Conservation (phyloP, 495 filamentous ascomycete species). For the Penicillium bovifimosum region DNA sequence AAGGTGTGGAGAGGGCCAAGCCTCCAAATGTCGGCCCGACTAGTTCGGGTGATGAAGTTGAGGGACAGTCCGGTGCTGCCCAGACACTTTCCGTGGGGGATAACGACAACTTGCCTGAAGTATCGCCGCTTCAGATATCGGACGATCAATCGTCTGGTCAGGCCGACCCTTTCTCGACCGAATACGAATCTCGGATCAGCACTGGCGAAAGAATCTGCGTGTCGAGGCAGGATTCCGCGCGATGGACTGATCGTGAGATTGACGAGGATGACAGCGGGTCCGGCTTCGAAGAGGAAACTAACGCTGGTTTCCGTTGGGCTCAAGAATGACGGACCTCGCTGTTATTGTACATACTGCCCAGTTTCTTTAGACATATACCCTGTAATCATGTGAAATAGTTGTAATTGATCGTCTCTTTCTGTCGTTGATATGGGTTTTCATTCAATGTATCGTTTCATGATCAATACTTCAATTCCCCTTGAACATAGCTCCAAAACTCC, state of each 20-base stretch:
- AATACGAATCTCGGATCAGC: slow-evolving; percentile 12
- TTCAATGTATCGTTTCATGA: too few relatives aligned
- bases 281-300: slow-evolving; percentile 19
- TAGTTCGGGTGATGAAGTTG: slow-evolving; percentile 45
- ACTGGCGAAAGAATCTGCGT: slow-evolving; percentile 11
- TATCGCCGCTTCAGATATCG: not conserved
- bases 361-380: slow-evolving; percentile 8
- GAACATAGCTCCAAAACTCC: slow-evolving; percentile 66
- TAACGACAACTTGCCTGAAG: not conserved
- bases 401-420: not conserved
- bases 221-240: slow-evolving; percentile 31
- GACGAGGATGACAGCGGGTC: slow-evolving; percentile 30
- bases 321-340: not conserved
- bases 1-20: slow-evolving; percentile 46
- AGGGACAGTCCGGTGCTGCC: slow-evolving; percentile 19
- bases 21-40: slow-evolving; percentile 29
- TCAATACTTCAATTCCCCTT: slow-evolving; percentile 33
- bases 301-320: slow-evolving; percentile 19
- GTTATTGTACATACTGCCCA: slow-evolving; percentile 14
- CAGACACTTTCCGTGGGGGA: not conserved
- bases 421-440: too few relatives aligned
- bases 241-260: slow-evolving; percentile 36
- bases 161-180: slow-evolving; percentile 3
- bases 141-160: not conserved
- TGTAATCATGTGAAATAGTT: slow-evolving; percentile 1